Base-by-base conservation (phyloP, 2,329 filamentous ascomycete species). In the Aspergillus fumigatiaffinis region DNA sequence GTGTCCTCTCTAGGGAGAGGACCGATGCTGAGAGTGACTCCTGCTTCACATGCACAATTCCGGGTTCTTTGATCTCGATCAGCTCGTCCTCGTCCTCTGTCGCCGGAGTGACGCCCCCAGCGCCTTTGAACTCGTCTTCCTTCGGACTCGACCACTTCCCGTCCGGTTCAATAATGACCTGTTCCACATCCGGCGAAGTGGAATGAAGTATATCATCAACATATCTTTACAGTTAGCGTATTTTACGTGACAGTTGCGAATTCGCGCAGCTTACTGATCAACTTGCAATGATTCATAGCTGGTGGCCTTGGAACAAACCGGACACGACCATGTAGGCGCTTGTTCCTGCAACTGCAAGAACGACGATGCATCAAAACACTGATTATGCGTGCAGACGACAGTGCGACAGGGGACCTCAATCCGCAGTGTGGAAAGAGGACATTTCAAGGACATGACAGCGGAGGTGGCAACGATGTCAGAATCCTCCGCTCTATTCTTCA, bases 281-380 rank as follows among this genome's bases (percentile, higher is more conserved):
- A 97, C 86, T 10, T 91, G 91, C 25, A 99, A 78, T 50, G 84
- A 87, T 52, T 93, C 89, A 72, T 91, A 99, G 0, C 87, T 85
- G 1, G 92, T 87, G 0, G 84, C 76, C 68, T 92, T 95, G 74
- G 88, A 93, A 78, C 94, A 99, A 23, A 97, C 88, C 0, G 94
- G 94, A 68, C 94, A 99, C n/a, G 87, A 82, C 94, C 94, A 99
- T 20, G 94, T 95, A 0, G 94, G 94, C 0, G 91, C 93, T 77
- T 99, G 94, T 71, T 97, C 92, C 71, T 97, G 93, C 28, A 99
- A 78, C 66, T 96, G 91, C 21, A 99, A 81, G 71, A 97, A 99
- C 1, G 91, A 95, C 3, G 86, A 88, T 3, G 90, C 93, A 72
- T 99, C 94, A 66, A 97, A 99, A 71, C 94, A 99, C 70, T 96